phyloP scores from a whole-genome alignment of 2,329 filamentous ascomycete genomes.

The Aspergillus nomiae region DNA sequence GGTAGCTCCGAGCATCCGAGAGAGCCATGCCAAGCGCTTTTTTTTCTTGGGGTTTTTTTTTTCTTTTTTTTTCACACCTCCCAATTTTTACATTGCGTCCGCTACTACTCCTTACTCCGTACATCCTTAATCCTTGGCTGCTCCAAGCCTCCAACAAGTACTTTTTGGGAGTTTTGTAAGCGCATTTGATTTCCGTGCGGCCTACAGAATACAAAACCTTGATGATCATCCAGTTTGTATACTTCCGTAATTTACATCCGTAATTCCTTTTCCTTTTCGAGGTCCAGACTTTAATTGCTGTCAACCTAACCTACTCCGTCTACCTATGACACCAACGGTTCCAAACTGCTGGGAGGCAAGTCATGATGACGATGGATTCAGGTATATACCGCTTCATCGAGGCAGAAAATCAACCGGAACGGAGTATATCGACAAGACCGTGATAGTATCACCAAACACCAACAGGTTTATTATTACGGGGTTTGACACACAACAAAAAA shows the following conservation, averaged over 20 bases:
- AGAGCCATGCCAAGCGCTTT: slow-evolving; percentile 2
- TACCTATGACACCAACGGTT: slow-evolving; percentile 4
- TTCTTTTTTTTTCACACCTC: not conserved
- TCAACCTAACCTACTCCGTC: not conserved
- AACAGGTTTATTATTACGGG: not conserved
- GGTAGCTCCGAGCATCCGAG: slow-evolving; percentile 19
- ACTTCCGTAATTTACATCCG: not conserved
- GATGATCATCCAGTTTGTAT: not conserved
- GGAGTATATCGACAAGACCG: not conserved
- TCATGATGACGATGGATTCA: slow-evolving; percentile 17
- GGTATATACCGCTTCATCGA: not conserved
- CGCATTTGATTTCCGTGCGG: not conserved
- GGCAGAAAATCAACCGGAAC: not conserved
- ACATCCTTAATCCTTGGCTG: not conserved
- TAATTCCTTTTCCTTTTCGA: not conserved
- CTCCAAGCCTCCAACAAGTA: not conserved
- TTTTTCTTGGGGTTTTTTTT: not conserved
- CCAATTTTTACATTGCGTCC: not conserved
- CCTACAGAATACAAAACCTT: not conserved
- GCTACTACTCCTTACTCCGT: not conserved
- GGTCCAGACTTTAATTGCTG: not conserved
- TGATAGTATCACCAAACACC: not conserved
- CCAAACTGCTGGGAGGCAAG: slow-evolving; percentile 8
- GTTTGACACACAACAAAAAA: not conserved
- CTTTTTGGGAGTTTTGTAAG: not conserved